Evolutionary conservation across 805 yeast species (phyloP), one percentile per base, ranked within the genome.

Genomic region (Priceomyces medius): DNA sequence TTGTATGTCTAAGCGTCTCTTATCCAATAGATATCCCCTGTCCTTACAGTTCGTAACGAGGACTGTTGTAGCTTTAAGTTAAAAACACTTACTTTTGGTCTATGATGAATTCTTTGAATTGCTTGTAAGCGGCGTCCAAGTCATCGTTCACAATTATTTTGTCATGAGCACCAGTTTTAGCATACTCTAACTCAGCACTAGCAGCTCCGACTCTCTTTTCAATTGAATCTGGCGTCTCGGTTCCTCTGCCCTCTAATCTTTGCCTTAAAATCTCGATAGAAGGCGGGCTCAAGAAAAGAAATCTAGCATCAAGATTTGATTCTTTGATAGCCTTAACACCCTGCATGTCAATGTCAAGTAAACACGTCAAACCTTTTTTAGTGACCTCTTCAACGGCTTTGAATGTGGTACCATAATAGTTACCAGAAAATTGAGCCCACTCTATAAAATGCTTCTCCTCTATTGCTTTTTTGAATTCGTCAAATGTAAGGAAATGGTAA

Each of bases 361-460:
- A 83, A 72, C 98, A 93, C 40, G 83, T 83, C 64, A 76, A 80
- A 54, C 88, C 86, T 45, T 74, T 62, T 39, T 66, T 64, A 37
- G 76, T 63, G 34, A 86, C 90, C 48, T 82, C 83, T 53, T 85
- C 77, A 35, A 93, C 97, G 21, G 96, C 83, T 58, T 80, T 83
- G 55, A 88, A 74, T 35, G 96, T 75, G 37, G 99, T 93, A 44
- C 99, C 99, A 67, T 93, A 93, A 74, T 86, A 90, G 75, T 93
- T 93, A 39, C 98, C 98, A 9, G 96, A 88, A 59, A 93, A 93
- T 67, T 89, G 93, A 3, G 99, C 99, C 93, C 96, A 88, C 68
- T 93, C 99, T 50, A 93, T 82, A 70, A 93, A 93, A 48, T 83
- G 85, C 34, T 79, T 71, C 18, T 81, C 81, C 8, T 73, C 82